Base-by-base conservation (phyloP, 2,329 filamentous ascomycete genomes). In the Xylaria hypoxylon region DNA sequence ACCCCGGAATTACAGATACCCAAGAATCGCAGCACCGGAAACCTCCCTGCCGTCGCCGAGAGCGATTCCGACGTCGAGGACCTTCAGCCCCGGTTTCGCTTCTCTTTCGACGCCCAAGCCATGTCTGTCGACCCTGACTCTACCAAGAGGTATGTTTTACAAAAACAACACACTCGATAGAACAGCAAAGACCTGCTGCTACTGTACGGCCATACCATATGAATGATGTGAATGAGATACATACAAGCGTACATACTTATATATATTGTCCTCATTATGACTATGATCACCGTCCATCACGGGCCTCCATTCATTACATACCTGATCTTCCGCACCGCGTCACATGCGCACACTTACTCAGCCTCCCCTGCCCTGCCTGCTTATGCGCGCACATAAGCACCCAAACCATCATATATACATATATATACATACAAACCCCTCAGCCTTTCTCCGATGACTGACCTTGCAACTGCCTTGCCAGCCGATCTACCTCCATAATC, bases 41-140 rank as follows among this genome's bases (percentile, higher is more conserved):
- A 89, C 74, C 82, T 90, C 66, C 79, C 82, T 64, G 77, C 84
- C 70, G 77, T 81, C 70, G 77, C 77, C 69, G 84, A 86, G 65
- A 59, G 59, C 59, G 68, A 71, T 33, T 64, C 69, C 38, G 64
- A 64, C 40, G 24, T 65, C 67, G 79, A 86, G 57, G 87, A 90
- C 71, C 58, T n/a, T 40, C 73, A 70, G 62, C 83, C 85, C 71
- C 83, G 87, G 80, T 84, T 89, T 77, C 90, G 91, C 68, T 90
- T 93, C 80, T 95, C 93, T 57, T 89, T 94, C 76, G 93, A 96
- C 78, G 89, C 88, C 64, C 87, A 89, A 67, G 84, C 86, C 70
- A 79, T 80, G 68, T 79, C 80, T 67, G 80, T 83, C 73, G 90
- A 92, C 72, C 88, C 88, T 80, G 92, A 94, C 78, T 83, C 87